These are phyloP conservation scores for Ophiostoma australiae DNA, from an alignment of 2,329 filamentous ascomycete genomes.

Conservation along the genomic window DNA sequence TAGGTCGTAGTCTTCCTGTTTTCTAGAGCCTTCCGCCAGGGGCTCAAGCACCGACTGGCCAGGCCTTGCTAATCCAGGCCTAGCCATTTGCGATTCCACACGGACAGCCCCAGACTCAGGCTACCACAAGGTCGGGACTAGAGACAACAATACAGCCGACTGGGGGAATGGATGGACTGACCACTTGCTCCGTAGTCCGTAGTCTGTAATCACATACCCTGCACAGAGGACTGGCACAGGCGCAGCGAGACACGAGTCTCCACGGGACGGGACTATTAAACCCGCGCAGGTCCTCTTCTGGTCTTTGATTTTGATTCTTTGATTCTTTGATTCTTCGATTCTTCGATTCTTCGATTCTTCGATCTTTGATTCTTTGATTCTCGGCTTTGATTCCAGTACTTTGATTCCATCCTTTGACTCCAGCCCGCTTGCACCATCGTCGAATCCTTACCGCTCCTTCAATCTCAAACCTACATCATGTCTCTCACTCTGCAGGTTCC, in stretches of 20 bases:
- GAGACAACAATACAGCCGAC: background rate
- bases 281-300: background rate
- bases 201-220: too few relatives aligned
- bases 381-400: background rate
- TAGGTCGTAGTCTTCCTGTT: background rate
- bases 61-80: background rate
- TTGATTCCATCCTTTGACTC: background rate
- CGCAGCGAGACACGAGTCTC: background rate
- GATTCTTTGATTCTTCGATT: background rate
- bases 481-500: slow-evolving; percentile 24
- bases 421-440: background rate
- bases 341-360: background rate
- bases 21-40: too few relatives aligned
- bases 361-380: background rate
- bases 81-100: background rate
- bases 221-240: background rate
- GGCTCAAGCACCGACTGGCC: background rate
- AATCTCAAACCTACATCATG: slow-evolving; percentile 12
- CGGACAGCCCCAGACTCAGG: background rate
- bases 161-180: background rate
- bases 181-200: background rate
- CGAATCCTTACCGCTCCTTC: background rate
- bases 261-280: background rate
- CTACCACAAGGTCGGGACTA: background rate
- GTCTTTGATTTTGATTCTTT: background rate